Percentiles rank a stretch among this genome's conserved stretches.
phyloP scores from a whole-genome alignment of 2,329 filamentous ascomycete species.

The Rutstroemia sp. region DNA sequence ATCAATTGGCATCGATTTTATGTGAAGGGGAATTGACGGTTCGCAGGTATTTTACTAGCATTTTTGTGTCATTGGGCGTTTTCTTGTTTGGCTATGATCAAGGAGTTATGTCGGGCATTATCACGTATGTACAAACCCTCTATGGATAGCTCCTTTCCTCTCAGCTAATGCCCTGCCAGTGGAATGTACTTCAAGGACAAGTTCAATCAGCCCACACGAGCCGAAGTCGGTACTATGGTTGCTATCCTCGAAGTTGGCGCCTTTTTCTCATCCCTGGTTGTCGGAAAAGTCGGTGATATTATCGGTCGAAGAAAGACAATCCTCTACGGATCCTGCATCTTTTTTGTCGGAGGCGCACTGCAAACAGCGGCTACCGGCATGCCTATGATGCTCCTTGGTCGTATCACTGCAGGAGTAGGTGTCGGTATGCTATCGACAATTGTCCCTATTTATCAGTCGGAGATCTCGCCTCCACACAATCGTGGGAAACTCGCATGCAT shows the following conservation, averaged over 20 bases:
- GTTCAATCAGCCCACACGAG: constrained; percentile 80
- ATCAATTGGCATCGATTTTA: constrained; percentile 9
- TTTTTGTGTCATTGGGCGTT: constrained; percentile 79
- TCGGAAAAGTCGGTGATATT: constrained; percentile 84
- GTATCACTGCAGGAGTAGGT: constrained; percentile 77
- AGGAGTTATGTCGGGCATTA: constrained; percentile 75
- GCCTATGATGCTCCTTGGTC: constrained; percentile 80
- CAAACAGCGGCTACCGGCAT: constrained; percentile 78
- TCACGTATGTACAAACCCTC: constrained; percentile 43
- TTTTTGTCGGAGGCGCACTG: constrained; percentile 74
- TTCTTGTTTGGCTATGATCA: constrained; percentile 89
- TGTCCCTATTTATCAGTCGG: constrained; percentile 88
- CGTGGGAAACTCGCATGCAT: constrained; percentile 94
- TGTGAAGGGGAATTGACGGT: constrained; percentile 8
- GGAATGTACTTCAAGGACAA: constrained; percentile 85
- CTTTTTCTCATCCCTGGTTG: constrained; percentile 77
- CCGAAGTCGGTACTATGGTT: constrained; percentile 93
- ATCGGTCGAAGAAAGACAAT: constrained; percentile 87
- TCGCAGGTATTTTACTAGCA: constrained; percentile 83
- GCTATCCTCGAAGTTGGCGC: constrained; percentile 93
- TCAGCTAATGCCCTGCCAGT: constrained; percentile 38
- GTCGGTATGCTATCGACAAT: constrained; percentile 88
- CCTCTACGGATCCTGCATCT: constrained; percentile 85
- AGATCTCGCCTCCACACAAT: constrained; percentile 94
- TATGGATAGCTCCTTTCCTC: neutral